phyloP scores from a whole-genome alignment of 768 basidiomycete species.

The Naematelia encephala region DNA sequence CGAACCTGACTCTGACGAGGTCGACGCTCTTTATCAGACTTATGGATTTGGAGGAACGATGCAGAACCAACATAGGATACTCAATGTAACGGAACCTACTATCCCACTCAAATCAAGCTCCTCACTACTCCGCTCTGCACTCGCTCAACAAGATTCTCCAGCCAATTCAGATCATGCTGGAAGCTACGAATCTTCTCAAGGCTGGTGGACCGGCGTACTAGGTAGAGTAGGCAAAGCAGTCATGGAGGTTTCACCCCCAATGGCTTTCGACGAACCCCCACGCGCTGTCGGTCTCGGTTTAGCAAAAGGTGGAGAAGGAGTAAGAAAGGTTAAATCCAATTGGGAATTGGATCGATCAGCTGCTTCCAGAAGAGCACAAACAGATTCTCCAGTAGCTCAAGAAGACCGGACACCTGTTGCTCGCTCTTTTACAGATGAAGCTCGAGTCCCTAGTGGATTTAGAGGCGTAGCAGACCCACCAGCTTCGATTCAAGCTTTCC shows the following conservation, averaged over 20 bases:
- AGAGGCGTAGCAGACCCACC: not conserved
- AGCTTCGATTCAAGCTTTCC: constrained; percentile 1
- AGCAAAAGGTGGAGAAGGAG: constrained; percentile 35
- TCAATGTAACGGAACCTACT: constrained; percentile 1
- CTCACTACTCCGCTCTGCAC: not conserved
- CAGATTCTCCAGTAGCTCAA: constrained; percentile 22
- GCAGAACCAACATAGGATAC: constrained; percentile 8
- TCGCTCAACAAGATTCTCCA: not conserved
- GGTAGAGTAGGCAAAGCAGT: constrained; percentile 21
- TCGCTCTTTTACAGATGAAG: not conserved
- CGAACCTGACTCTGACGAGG: constrained; percentile 32
- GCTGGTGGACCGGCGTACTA: constrained; percentile 14
- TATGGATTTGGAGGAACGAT: constrained; percentile 11
- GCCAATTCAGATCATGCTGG: not conserved
- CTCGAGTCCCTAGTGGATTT: not conserved
- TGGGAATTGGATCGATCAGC: constrained; percentile 25
- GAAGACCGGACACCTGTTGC: constrained; percentile 16
- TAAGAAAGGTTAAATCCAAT: constrained; percentile 32
- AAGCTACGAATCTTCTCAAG: not conserved
- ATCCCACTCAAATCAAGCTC: constrained; percentile 2
- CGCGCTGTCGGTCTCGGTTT: constrained; percentile 30
- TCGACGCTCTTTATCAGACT: constrained; percentile 19
- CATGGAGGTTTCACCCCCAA: constrained; percentile 17
- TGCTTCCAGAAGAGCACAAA: constrained; percentile 5
- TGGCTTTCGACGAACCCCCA: constrained; percentile 7